Evolutionary conservation across 1,139 yeast species (phyloP), one percentile per base, ranked within the genome.

Genomic region (Pichia sp.): DNA sequence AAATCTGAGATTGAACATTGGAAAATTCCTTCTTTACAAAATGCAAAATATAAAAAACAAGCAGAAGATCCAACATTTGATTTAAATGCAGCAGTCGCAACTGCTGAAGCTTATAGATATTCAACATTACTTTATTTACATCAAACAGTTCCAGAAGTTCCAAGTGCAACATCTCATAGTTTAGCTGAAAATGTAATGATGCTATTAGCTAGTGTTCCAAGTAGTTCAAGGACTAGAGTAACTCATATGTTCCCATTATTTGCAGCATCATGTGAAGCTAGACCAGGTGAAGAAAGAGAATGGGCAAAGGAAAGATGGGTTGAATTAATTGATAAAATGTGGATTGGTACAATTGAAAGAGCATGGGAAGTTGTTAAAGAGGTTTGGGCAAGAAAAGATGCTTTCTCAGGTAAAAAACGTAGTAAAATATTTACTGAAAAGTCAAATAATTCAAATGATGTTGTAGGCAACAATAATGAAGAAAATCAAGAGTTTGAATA

Each of bases 141-240:
- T 56, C 86, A 80, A 56, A 82, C 85, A 0, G 84, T 80, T 2
- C 87, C 87, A 0, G 85, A 80, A 54, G 71, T 80, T 24, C 83
- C 84, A 5, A 73, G 79, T 6, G 60, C 68, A 33, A 59, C 76
- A 6, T 74, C 83, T 1, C 79, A 73, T 49, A 75, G 70, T 46
- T 58, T 79, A 30, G 82, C 86, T 0, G 80, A 77, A 52, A 78
- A 77, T 53, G 76, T 80, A 8, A 67, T 80, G 55, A 72, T 78
- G 62, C 59, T 78, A 27, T 57, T 81, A 42, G 84, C 84, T 0
- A 76, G 84, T 1, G 78, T 81, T 39, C 86, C 87, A 4, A 65
- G 76, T 5, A 64, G 70, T n/a, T 77, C 84, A 0, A 70, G 79
- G 39, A 71, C 82, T 1, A 68, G 71, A 51, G 71, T 78, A 12